Evolutionary conservation across 805 yeast species (phyloP).

Genomic region (Zygotorulaspora chibaensis): DNA sequence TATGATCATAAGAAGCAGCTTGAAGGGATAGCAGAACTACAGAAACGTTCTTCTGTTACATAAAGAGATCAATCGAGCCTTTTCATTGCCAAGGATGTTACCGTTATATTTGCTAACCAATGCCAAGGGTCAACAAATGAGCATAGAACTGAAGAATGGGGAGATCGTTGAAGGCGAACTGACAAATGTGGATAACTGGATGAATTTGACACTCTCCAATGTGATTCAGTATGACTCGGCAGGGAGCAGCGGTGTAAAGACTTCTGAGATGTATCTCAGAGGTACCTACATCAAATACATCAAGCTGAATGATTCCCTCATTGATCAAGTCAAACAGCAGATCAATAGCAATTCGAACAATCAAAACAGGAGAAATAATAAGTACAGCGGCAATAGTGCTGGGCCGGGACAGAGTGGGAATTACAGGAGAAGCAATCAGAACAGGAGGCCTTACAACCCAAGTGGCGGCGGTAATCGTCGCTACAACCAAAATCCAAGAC

Average conservation of each 20-base stretch:
- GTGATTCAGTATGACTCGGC: slow-evolving; percentile 43
- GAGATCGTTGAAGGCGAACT: slow-evolving; percentile 82
- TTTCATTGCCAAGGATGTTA: slow-evolving; percentile 42
- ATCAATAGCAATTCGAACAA: slow-evolving; percentile 44
- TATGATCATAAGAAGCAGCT: neutral
- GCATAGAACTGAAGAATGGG: slow-evolving; percentile 88
- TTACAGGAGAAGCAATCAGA: slow-evolving; percentile 32
- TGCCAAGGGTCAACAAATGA: slow-evolving; percentile 81
- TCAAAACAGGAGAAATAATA: slow-evolving; percentile 14
- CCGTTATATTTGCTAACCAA: slow-evolving; percentile 89
- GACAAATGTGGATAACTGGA: slow-evolving; percentile 87
- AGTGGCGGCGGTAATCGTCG: slow-evolving; percentile 9
- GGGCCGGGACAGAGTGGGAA: slow-evolving; percentile 28
- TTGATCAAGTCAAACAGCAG: slow-evolving; percentile 71
- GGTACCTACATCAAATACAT: slow-evolving; percentile 80
- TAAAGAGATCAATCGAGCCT: neutral
- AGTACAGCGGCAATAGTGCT: slow-evolving; percentile 33
- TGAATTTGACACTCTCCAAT: slow-evolving; percentile 82
- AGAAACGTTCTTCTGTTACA: no score
- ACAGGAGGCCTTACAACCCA: slow-evolving; percentile 32
- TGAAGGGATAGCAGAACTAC: neutral
- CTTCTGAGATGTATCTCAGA: slow-evolving; percentile 73
- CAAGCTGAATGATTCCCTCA: slow-evolving; percentile 69
- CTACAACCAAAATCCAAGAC: slow-evolving; percentile 5
- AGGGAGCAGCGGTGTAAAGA: slow-evolving; percentile 37